Evolutionary conservation across 352 stramenopile species (phyloP), one percentile per base, ranked within the genome.

Genomic region (Phytophthora vignae): DNA sequence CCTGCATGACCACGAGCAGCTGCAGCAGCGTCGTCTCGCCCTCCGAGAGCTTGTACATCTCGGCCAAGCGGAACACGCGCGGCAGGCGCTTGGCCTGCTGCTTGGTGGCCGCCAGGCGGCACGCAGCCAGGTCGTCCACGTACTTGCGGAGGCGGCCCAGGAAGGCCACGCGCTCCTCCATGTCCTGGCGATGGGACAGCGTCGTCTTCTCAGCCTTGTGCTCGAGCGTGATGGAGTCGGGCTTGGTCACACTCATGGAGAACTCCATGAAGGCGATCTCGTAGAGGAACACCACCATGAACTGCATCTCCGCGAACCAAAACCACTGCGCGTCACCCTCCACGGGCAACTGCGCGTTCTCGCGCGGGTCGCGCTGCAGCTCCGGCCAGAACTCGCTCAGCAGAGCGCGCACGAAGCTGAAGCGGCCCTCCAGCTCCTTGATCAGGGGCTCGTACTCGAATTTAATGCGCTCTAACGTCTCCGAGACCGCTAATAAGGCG

Each of bases 261-360:
- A 96, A 93, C 78, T 96, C 88, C 79, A 94, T 91, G 55, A 94
- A 94, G 36, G 88, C 85, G 76, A 96, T 86, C 67, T 96, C 87
- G 67, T 94, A 91, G 27, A 96, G 76, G 59, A 96, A 96, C 22
- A 90, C 69, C 40, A 94, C 81, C 66, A 94, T 74, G 70, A 88
- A 94, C 33, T 88, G 83, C 87, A 94, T 84, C 74, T 96, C 88
- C 2, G 79, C 70, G 69, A 93, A 92, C 88, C 88, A 96, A 52
- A 96, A 96, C 88, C 88, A 96, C 59, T 84, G 76, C 25, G 78
- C 71, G 63, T 96, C 88, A 48, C 64, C 72, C 21, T 78, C 62
- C 22, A 92, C 71, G 14, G 71, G 60, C 31, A 91, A 60, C 21
- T 60, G 52, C 22, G 61, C 42, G 49, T 71, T 50, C n/a, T 91